Percentiles rank a stretch among this genome's conserved stretches.
Evolutionary conservation across 169 alveolate genomes (phyloP).

Genomic region (Perkinsus chesapeaki): DNA sequence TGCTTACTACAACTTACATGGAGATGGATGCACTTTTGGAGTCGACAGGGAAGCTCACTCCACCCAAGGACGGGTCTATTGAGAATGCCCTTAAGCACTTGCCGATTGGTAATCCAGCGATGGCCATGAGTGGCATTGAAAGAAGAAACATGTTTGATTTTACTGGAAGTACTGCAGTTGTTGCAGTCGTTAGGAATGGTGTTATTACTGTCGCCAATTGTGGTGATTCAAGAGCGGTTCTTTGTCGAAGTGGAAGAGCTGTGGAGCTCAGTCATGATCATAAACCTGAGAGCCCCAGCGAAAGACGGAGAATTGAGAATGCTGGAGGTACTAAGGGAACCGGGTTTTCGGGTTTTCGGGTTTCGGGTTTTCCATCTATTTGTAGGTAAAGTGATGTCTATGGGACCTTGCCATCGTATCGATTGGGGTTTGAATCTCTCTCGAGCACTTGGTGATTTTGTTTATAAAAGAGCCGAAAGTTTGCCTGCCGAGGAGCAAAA

Average conservation of each 20-base stretch:
- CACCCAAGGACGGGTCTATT: not conserved
- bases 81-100: not conserved
- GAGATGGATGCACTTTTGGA: not conserved
- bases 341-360: not conserved
- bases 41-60: not conserved
- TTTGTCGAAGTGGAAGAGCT: slow-evolving; percentile 68
- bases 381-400: slow-evolving; percentile 38
- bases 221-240: slow-evolving; percentile 92
- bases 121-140: not conserved
- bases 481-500: slow-evolving; percentile 81
- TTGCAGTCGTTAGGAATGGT: not conserved
- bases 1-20: not conserved
- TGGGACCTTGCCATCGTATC: slow-evolving; percentile 47
- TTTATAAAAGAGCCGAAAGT: slow-evolving; percentile 74
- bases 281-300: slow-evolving; percentile 86
- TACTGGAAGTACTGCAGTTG: not conserved
- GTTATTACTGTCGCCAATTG: slow-evolving; percentile 80
- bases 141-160: not conserved
- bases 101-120: not conserved
- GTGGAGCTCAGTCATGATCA: slow-evolving; percentile 88
- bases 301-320: slow-evolving; percentile 72
- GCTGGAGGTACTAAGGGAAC: slow-evolving; percentile 85
- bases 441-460: slow-evolving; percentile 92
- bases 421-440: slow-evolving; percentile 87
- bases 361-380: slow-evolving; percentile 65